These are phyloP conservation scores for Xylaria sp. DNA, from an alignment of 2,329 filamentous ascomycete genomes.

Conservation along the genomic window DNA sequence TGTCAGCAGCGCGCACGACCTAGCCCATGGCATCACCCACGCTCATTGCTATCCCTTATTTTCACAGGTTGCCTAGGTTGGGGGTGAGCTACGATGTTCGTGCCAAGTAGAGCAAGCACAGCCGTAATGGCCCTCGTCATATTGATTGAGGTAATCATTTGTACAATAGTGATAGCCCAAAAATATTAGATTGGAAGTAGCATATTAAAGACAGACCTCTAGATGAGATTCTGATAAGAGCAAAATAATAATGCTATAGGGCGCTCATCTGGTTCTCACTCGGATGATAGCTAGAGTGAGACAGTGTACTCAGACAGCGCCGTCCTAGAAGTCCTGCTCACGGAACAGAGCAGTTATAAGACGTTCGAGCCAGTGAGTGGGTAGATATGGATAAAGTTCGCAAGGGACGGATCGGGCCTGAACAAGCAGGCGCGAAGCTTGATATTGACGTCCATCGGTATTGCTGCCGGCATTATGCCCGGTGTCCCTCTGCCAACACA, in stretches of 20 bases:
- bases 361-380: background rate
- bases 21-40: conserved; percentile 15
- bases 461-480: conserved; percentile 19
- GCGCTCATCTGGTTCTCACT: conserved; percentile 9
- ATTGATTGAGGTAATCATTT: conserved; percentile 27
- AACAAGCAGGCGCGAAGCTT: conserved; percentile 26
- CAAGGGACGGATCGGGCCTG: conserved; percentile 7
- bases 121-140: conserved; percentile 20
- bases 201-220: background rate
- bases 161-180: conserved; percentile 14
- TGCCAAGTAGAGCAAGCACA: conserved; percentile 30
- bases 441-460: conserved; percentile 1
- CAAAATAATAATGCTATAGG: background rate
- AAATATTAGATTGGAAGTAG: background rate
- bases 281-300: background rate
- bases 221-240: background rate
- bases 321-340: background rate
- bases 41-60: conserved; percentile 22
- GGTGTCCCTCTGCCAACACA: conserved; percentile 33
- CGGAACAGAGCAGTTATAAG: background rate
- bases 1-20: conserved; percentile 26
- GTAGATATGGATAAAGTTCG: background rate
- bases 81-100: conserved; percentile 24
- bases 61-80: conserved; percentile 17
- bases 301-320: background rate